Conservation (phyloP, 305 asterid genomes). For the Striga hermonthica region DNA sequence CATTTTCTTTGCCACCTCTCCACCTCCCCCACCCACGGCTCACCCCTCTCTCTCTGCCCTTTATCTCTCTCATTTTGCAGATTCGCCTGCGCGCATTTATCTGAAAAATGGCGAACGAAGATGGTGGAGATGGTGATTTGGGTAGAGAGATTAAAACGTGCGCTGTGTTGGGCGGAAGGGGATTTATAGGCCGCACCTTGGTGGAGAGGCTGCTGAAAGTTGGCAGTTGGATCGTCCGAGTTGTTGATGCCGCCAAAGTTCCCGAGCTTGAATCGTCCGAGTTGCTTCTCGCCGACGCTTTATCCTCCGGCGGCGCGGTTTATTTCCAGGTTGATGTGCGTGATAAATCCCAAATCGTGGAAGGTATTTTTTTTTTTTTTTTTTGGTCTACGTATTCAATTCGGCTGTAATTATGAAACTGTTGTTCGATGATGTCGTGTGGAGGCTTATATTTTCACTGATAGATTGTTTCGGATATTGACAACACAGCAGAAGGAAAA, state of each 20-base stretch:
- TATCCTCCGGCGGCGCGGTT: conserved; percentile 62
- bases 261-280: conserved; percentile 53
- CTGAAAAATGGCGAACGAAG: conserved; percentile 46
- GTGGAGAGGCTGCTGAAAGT: conserved; percentile 66
- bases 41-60: conserved; percentile 19
- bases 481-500: no score
- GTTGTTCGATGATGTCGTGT: background rate
- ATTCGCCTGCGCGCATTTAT: conserved; percentile 33
- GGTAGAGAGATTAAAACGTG: conserved; percentile 45
- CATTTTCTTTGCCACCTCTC: conserved; percentile 4
- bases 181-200: conserved; percentile 69
- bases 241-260: conserved; percentile 58
- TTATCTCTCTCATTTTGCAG: conserved; percentile 29
- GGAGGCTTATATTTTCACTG: background rate
- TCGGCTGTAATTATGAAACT: conserved; percentile 17
- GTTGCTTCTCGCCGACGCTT: conserved; percentile 53
- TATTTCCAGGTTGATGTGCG: conserved; percentile 68
- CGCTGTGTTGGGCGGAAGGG: conserved; percentile 80
- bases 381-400: conserved; percentile 1
- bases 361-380: conserved; percentile 46
- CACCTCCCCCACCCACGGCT: conserved; percentile 22
- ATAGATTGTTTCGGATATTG: no score
- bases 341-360: conserved; percentile 46
- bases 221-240: conserved; percentile 77
- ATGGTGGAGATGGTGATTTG: conserved; percentile 34